These are phyloP conservation scores for Xylaria longipes DNA, from an alignment of 495 filamentous ascomycete genomes.

Conservation along the genomic window DNA sequence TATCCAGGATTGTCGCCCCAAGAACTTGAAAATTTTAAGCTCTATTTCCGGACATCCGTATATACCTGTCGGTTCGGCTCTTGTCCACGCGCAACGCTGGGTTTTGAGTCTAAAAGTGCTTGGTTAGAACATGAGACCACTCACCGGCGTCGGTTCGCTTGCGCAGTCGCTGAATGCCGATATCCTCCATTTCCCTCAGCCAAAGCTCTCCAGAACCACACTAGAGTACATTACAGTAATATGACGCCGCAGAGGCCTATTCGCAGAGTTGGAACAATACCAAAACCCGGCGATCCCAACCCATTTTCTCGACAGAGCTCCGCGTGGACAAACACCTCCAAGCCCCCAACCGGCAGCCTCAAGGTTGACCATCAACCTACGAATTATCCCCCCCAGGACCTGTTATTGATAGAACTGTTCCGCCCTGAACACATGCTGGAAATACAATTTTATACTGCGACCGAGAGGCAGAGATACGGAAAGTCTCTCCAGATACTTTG, in stretches of 20 bases:
- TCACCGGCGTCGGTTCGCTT: not conserved
- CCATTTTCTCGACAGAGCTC: too few relatives aligned
- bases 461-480: too few relatives aligned
- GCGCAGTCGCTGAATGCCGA: not conserved
- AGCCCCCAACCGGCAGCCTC: too few relatives aligned
- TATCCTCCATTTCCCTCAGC: not conserved
- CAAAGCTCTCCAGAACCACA: not conserved
- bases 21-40: not conserved
- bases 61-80: not conserved
- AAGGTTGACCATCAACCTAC: too few relatives aligned
- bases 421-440: too few relatives aligned
- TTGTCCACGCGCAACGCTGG: not conserved
- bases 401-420: too few relatives aligned
- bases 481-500: too few relatives aligned
- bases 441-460: too few relatives aligned
- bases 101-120: not conserved
- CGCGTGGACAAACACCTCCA: too few relatives aligned
- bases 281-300: too few relatives aligned
- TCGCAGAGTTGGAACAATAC: too few relatives aligned
- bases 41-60: not conserved
- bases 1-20: not conserved
- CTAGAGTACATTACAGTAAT: not conserved
- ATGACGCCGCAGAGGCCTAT: not conserved
- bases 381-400: too few relatives aligned
- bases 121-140: not conserved